Evolutionary conservation across 345 rosid genomes (phyloP).

Genomic region (Eucalyptus curtisii): DNA sequence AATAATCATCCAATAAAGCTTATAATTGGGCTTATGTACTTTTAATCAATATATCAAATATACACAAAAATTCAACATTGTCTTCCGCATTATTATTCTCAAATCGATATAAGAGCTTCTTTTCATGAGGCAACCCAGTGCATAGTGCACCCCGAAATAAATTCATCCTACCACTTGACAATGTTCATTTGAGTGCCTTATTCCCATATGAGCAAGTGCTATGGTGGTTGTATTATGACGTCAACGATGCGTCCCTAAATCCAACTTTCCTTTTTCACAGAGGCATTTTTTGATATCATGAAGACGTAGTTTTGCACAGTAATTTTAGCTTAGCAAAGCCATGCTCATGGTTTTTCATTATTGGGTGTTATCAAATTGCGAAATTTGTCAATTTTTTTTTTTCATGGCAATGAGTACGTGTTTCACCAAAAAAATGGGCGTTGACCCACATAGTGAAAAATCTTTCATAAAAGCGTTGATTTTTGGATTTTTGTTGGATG

Average conservation of each 20-base stretch:
- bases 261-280: too few relatives aligned
- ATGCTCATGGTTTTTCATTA: not conserved
- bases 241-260: too few relatives aligned
- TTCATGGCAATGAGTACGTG: not conserved
- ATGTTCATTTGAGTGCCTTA: not conserved
- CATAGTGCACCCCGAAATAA: not conserved
- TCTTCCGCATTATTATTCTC: not conserved
- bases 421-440: not conserved
- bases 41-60: not conserved
- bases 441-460: not conserved
- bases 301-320: not conserved
- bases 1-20: not conserved
- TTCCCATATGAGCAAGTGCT: not conserved
- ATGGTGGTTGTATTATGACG: fast-evolving
- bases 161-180: not conserved
- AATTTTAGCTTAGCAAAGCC: not conserved
- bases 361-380: not conserved
- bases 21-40: not conserved
- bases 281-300: not conserved
- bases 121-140: not conserved
- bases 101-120: not conserved
- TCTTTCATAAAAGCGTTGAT: not conserved
- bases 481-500: not conserved
- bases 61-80: too few relatives aligned
- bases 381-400: not conserved